These are phyloP conservation scores for Alternaria dauci DNA, from an alignment of 2,329 filamentous ascomycete species.

Conservation along the genomic window DNA sequence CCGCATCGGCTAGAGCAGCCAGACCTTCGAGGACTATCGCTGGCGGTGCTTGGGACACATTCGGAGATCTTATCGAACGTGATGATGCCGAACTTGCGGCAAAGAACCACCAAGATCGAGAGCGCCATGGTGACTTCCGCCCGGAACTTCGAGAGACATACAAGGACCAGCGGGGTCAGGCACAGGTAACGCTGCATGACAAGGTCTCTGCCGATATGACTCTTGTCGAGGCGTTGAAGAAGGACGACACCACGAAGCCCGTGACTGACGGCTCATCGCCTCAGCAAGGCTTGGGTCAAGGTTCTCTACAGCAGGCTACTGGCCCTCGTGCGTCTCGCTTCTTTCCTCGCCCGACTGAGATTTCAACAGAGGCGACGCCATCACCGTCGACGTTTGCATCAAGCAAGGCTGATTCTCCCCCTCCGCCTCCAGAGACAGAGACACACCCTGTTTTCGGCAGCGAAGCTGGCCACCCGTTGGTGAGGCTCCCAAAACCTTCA, in stretches of 20 bases:
- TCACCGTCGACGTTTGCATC: slow-evolving; percentile 29
- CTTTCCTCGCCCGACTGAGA: slow-evolving; percentile 46
- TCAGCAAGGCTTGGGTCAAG: slow-evolving; percentile 32
- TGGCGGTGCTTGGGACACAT: slow-evolving; percentile 45
- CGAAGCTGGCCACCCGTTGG: slow-evolving; percentile 69
- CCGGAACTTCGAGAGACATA: slow-evolving; percentile 47
- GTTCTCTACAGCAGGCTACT: slow-evolving; percentile 35
- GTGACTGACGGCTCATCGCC: slow-evolving; percentile 34
- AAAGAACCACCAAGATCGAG: slow-evolving; percentile 40
- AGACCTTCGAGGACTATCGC: slow-evolving; percentile 43
- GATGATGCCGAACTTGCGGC: slow-evolving; percentile 37
- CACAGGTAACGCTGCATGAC: slow-evolving; percentile 41
- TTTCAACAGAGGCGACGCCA: slow-evolving; percentile 31
- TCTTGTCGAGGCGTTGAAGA: slow-evolving; percentile 27
- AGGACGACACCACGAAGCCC: slow-evolving; percentile 38
- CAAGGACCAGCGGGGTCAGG: slow-evolving; percentile 41
- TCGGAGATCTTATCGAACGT: slow-evolving; percentile 39
- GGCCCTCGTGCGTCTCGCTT: slow-evolving; percentile 49
- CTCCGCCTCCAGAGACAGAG: slow-evolving; percentile 73
- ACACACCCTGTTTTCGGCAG: slow-evolving; percentile 78
- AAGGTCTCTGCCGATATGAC: slow-evolving; percentile 31
- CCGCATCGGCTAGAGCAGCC: slow-evolving; percentile 24
- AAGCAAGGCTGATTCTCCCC: slow-evolving; percentile 42
- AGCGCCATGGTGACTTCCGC: slow-evolving; percentile 41
- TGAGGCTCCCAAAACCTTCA: slow-evolving; percentile 72